Percentiles rank a stretch among this genome's conserved stretches.
These are phyloP conservation scores for Aphanomyces invadans DNA, from an alignment of 352 stramenopile genomes.

Conservation along the genomic window DNA sequence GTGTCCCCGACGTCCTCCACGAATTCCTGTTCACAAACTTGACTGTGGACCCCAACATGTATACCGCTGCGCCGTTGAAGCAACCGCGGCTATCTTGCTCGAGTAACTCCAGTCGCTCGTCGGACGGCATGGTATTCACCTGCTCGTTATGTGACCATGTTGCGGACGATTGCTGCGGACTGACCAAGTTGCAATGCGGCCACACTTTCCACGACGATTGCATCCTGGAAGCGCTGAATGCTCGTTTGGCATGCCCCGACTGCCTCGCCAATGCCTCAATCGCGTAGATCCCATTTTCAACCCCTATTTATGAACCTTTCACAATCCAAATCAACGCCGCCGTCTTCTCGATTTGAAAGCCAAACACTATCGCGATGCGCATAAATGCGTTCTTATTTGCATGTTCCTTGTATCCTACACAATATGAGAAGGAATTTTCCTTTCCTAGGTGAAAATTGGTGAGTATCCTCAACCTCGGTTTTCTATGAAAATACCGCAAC, in stretches of 20 bases:
- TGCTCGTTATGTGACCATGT: constrained; percentile 1
- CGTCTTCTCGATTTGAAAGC: no score
- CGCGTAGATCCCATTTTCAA: no score
- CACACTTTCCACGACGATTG: constrained; percentile 14
- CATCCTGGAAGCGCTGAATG: not conserved
- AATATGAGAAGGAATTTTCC: no score
- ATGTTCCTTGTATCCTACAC: no score
- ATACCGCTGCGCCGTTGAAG: not conserved
- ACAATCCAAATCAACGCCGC: no score
- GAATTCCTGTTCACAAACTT: not conserved
- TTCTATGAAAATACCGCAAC: no score
- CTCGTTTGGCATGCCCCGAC: not conserved
- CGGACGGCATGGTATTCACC: not conserved
- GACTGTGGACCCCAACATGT: not conserved
- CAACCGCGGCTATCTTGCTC: not conserved
- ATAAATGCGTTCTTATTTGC: no score
- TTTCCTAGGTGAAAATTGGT: no score
- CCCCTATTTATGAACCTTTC: no score
- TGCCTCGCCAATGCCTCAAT: not conserved
- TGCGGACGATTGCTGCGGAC: not conserved
- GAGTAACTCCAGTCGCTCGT: not conserved
- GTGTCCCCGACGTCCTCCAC: not conserved
- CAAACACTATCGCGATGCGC: no score
- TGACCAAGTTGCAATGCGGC: not conserved
- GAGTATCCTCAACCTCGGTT: no score